Base-by-base conservation (phyloP, 495 filamentous ascomycete species). In the Talaromyces liani region DNA sequence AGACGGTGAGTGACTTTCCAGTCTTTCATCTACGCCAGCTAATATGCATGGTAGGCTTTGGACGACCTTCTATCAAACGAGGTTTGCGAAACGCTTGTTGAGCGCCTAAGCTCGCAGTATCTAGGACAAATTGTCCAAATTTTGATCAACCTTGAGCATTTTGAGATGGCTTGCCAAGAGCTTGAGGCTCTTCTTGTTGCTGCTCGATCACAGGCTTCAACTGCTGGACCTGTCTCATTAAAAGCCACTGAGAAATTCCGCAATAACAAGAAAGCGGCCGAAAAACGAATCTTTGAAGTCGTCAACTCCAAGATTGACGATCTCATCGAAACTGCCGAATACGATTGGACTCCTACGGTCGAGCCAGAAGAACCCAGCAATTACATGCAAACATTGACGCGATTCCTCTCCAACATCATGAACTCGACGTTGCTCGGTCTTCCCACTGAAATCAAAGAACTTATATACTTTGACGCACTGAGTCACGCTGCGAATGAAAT, bases 241-340 rank as follows among this genome's bases (percentile, higher is more conserved):
- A 82, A 79, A 47, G 93, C 94, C 2, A 97, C 93, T 0, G 87
- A 90, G 67, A 83, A 89, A 62, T 99, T 99, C 71, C 82, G 84
- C 55, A 87, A 81, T 63, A 92, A 96, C 69, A 97, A 96, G 76
- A 97, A 96, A 77, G 92, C 90, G 1, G 94, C 94, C 7, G 93
- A 97, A 68, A 96, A 97, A 74, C 89, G 94, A 16, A 97, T 99
- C 58, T 99, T 99, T 71, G 95, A 98, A 75, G 83, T 99, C 0
- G 94, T 99, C 54, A 97, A 98, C 73, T 95, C 91, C 54, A 99
- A 99, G 73, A 97, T 99, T 66, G 93, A 98, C 67, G 95, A 98
- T 70, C 85, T 99, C 27, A 89, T 99, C 36, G 93, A 95, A 69
- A 96, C 91, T 0, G 93, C 94, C 33, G 95, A 98, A 71, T 99